These are phyloP conservation scores for Piloderma croceum DNA, from an alignment of 768 basidiomycete genomes.

Conservation along the genomic window DNA sequence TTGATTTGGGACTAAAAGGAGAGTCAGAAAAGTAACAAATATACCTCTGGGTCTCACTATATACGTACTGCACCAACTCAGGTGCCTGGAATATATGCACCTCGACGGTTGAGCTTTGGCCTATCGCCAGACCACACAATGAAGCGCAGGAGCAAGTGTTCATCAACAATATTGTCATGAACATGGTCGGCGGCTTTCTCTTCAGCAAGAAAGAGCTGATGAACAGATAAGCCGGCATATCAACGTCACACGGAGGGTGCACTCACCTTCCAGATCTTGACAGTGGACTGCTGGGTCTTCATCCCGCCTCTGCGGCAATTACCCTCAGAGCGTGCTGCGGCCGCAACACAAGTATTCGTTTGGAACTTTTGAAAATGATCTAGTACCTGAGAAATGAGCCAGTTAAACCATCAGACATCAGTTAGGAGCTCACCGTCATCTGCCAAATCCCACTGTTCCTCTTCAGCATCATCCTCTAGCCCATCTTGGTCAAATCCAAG, in stretches of 20 bases:
- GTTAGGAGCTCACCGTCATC: no score
- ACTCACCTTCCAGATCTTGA: slow-evolving; percentile 18
- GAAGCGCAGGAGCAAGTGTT: slow-evolving; percentile 23
- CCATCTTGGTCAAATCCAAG: no score
- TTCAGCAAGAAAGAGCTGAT: slow-evolving; percentile 3
- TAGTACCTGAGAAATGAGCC: neutral
- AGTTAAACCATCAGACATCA: no score
- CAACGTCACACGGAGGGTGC: slow-evolving; percentile 1
- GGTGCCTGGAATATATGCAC: slow-evolving; percentile 21
- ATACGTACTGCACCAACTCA: slow-evolving; percentile 25
- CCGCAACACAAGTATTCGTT: slow-evolving; percentile 11
- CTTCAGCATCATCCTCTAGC: no score
- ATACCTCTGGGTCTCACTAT: neutral
- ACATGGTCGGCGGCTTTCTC: no score
- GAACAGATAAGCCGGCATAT: slow-evolving; percentile 1
- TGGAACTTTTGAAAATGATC: slow-evolving; percentile 9
- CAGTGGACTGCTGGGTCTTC: slow-evolving; percentile 20
- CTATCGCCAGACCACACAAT: slow-evolving; percentile 22
- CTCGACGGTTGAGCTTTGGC: slow-evolving; percentile 15
- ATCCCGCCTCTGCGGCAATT: slow-evolving; percentile 20
- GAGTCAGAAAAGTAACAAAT: neutral
- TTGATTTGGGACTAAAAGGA: slow-evolving; percentile 24
- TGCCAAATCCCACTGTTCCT: no score
- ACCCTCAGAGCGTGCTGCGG: slow-evolving; percentile 16
- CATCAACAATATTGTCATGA: slow-evolving; percentile 23